A percentile compares a stretch with the other conserved stretches of the same genome.
phyloP scores from a whole-genome alignment of 768 basidiomycete species.

The Favolaschia claudopus region DNA sequence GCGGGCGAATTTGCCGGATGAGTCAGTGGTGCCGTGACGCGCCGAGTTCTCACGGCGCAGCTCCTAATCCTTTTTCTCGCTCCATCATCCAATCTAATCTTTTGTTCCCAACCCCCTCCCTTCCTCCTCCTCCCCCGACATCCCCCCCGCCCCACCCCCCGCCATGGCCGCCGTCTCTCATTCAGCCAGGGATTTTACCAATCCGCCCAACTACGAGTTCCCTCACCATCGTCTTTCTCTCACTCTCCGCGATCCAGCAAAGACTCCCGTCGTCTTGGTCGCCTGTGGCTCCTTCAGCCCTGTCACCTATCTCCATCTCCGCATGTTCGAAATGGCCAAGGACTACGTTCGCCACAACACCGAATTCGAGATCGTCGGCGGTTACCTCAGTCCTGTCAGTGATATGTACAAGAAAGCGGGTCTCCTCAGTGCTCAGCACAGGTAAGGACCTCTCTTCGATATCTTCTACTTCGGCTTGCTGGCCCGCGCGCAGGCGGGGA shows the following conservation, averaged over 20 bases:
- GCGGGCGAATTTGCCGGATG: too few species aligned
- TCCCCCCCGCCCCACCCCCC: slow-evolving; percentile 15
- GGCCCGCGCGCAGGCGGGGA: neutral
- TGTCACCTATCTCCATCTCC: slow-evolving; percentile 95
- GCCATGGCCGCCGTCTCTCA: slow-evolving; percentile 34
- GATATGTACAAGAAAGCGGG: slow-evolving; percentile 98
- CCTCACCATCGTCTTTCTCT: slow-evolving; percentile 68
- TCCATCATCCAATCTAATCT: slow-evolving; percentile 16
- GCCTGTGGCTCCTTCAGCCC: slow-evolving; percentile 99
- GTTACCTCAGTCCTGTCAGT: slow-evolving; percentile 95
- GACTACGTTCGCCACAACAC: slow-evolving; percentile 95
- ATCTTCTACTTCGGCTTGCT: neutral
- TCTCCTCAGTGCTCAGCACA: slow-evolving; percentile 83
- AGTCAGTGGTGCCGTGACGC: too few species aligned
- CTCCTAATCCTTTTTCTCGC: too few species aligned
- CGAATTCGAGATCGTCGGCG: slow-evolving; percentile 92
- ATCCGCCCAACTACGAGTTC: slow-evolving; percentile 73
- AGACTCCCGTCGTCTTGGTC: slow-evolving; percentile 91
- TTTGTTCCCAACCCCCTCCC: slow-evolving; percentile 11
- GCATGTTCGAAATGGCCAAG: slow-evolving; percentile 99
- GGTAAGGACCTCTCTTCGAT: slow-evolving; percentile 63
- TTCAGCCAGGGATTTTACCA: slow-evolving; percentile 56
- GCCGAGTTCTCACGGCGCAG: too few species aligned
- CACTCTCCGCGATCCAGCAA: slow-evolving; percentile 64
- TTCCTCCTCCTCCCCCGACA: slow-evolving; percentile 17